A percentile compares a stretch with the other conserved stretches of the same genome.
Conservation (phyloP, 805 yeast genomes). For the Babjeviella inositovora region DNA sequence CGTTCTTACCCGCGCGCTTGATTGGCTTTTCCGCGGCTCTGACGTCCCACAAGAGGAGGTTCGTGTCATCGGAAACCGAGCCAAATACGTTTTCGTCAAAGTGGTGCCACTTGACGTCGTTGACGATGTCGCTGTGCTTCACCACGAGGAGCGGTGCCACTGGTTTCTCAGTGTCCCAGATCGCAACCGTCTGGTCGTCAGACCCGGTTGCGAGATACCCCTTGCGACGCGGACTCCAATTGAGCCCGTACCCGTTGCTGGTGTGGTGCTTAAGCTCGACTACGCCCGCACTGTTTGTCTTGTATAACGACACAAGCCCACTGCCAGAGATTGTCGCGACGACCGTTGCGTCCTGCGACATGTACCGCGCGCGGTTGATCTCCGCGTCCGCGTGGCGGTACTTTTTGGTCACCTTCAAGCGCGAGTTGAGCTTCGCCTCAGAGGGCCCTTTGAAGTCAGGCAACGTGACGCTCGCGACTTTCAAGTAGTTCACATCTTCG, state of each 20-base stretch:
- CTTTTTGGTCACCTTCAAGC: constrained; percentile 46
- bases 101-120: constrained; percentile 63
- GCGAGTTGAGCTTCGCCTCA: constrained; percentile 22
- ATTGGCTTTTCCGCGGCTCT: constrained; percentile 14
- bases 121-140: constrained; percentile 43
- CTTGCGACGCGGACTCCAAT: constrained; percentile 36
- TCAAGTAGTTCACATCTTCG: constrained; percentile 47
- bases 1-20: constrained; percentile 9
- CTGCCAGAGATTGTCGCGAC: constrained; percentile 55
- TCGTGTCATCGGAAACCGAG: constrained; percentile 59
- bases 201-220: constrained; percentile 44
- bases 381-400: constrained; percentile 46
- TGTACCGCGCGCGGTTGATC: constrained; percentile 55
- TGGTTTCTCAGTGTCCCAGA: constrained; percentile 31
- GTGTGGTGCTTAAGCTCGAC: constrained; percentile 30
- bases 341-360: constrained; percentile 39
- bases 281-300: constrained; percentile 9
- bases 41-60: constrained; percentile 35
- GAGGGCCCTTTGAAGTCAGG: constrained; percentile 23
- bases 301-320: constrained; percentile 44
- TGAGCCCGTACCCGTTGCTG: constrained; percentile 61
- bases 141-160: constrained; percentile 12
- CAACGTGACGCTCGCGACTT: constrained; percentile 43
- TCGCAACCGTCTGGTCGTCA: constrained; percentile 48
- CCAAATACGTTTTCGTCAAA: constrained; percentile 38